A percentile compares a stretch with the other conserved stretches of the same genome.
Conservation (phyloP, 176 grass and related monocot genomes). For the Themeda triandra region DNA sequence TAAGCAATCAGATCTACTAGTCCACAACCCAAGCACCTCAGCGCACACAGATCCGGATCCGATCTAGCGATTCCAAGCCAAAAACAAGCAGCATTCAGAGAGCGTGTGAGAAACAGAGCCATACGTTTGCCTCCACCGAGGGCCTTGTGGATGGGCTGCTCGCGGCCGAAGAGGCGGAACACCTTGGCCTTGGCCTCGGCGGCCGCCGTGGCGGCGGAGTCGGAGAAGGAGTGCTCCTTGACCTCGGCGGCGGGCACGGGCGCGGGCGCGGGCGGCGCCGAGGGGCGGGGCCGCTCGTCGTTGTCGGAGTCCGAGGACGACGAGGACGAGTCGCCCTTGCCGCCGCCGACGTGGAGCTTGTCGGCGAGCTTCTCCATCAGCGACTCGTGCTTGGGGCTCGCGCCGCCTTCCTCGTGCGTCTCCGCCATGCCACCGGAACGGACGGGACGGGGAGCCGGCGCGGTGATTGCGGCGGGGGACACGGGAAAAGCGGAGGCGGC, state of each 20-base stretch:
- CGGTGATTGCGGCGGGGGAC: slow-evolving; percentile 1
- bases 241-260: neutral
- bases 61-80: slow-evolving; percentile 33
- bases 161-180: slow-evolving; percentile 86
- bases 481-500: neutral
- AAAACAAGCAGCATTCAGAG: neutral
- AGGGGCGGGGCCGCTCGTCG: slow-evolving; percentile 43
- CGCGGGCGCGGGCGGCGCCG: slow-evolving; percentile 11
- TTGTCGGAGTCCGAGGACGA: slow-evolving; percentile 55
- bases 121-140: slow-evolving; percentile 91
- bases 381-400: slow-evolving; percentile 46
- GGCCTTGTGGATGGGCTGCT: slow-evolving; percentile 75
- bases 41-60: slow-evolving; percentile 30
- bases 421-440: slow-evolving; percentile 49
- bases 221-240: slow-evolving; percentile 16
- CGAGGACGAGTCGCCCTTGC: slow-evolving; percentile 1
- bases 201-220: slow-evolving; percentile 14
- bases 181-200: slow-evolving; percentile 52
- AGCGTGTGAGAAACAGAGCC: neutral
- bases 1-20: slow-evolving; percentile 31
- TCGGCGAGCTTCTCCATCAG: slow-evolving; percentile 76
- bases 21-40: neutral
- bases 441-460: neutral
- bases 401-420: slow-evolving; percentile 51
- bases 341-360: slow-evolving; percentile 53